These are phyloP conservation scores for Francoa sonchifolia DNA, from an alignment of 441 rosid genomes.

Conservation along the genomic window DNA sequence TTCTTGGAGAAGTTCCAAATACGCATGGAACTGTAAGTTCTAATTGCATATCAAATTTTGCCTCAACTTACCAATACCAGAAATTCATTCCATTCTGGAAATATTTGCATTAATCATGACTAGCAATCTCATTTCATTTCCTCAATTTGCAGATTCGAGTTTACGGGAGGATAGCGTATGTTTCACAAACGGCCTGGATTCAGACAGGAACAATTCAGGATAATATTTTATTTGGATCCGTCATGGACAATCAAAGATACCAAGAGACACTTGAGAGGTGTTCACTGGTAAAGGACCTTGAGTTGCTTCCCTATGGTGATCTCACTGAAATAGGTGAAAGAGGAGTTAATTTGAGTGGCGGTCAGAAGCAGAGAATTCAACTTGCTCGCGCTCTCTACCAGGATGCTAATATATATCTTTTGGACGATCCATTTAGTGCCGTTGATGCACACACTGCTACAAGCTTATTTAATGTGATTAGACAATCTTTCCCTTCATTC, in stretches of 20 bases:
- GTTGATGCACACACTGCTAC: conserved; percentile 96
- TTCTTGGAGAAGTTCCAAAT: conserved; percentile 80
- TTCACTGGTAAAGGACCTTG: conserved; percentile 80
- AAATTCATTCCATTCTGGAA: neutral
- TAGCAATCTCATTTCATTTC: conserved; percentile 4
- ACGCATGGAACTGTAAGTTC: conserved; percentile 65
- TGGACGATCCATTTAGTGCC: conserved; percentile 97
- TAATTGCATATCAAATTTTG: too few species aligned
- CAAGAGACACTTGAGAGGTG: conserved; percentile 76
- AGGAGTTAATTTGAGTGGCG: too few species aligned
- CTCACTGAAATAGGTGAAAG: conserved; percentile 92
- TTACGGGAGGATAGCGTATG: conserved; percentile 71
- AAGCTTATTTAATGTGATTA: conserved; percentile 66
- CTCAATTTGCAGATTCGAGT: conserved; percentile 46
- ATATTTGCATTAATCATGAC: neutral
- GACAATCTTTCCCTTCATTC: neutral
- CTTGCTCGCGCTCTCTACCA: too few species aligned
- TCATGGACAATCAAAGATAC: conserved; percentile 53
- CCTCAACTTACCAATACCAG: neutral
- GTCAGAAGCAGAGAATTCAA: too few species aligned
- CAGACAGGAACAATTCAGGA: conserved; percentile 81
- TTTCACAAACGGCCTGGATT: conserved; percentile 95
- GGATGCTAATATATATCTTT: too few species aligned
- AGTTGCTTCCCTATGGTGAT: conserved; percentile 74
- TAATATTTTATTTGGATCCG: conserved; percentile 71